phyloP scores from a whole-genome alignment of 176 grass and related monocot species.

The Zoysia pacifica region DNA sequence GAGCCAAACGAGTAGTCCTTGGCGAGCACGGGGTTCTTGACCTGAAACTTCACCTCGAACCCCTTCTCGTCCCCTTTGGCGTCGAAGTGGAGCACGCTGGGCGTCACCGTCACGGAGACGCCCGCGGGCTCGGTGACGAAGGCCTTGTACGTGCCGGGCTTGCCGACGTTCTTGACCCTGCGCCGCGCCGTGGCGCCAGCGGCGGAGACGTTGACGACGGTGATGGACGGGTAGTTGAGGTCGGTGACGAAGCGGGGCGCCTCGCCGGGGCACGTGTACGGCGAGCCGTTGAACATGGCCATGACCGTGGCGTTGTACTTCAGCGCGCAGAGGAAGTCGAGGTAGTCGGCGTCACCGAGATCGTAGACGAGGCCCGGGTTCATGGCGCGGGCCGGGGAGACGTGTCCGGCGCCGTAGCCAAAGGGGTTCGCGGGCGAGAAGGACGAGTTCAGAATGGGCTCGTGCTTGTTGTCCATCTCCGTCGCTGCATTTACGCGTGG shows the following conservation, averaged over 20 bases:
- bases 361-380: constrained; percentile 82
- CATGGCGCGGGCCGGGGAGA: constrained; percentile 51
- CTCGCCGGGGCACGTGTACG: constrained; percentile 55
- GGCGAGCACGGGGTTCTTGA: constrained; percentile 8
- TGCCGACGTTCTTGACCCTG: constrained; percentile 68
- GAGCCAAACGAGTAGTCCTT: constrained; percentile 50
- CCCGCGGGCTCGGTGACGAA: constrained; percentile 44
- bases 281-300: constrained; percentile 39
- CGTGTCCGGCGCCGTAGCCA: constrained; percentile 65
- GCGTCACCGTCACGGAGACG: constrained; percentile 47
- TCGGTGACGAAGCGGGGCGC: constrained; percentile 25
- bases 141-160: constrained; percentile 45
- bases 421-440: constrained; percentile 52
- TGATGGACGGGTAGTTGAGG: constrained; percentile 84
- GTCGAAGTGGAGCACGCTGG: constrained; percentile 31
- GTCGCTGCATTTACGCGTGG: constrained; percentile 32
- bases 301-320: constrained; percentile 56
- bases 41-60: constrained; percentile 50
- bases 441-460: constrained; percentile 46
- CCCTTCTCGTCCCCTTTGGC: constrained; percentile 65
- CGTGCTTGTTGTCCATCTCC: constrained; percentile 49
- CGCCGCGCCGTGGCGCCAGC: constrained; percentile 37
- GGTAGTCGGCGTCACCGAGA: constrained; percentile 54
- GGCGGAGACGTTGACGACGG: constrained; percentile 42
- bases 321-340: constrained; percentile 67